These are phyloP conservation scores for Tuctoria greenei DNA, from an alignment of 176 grass and related monocot species.

Conservation along the genomic window DNA sequence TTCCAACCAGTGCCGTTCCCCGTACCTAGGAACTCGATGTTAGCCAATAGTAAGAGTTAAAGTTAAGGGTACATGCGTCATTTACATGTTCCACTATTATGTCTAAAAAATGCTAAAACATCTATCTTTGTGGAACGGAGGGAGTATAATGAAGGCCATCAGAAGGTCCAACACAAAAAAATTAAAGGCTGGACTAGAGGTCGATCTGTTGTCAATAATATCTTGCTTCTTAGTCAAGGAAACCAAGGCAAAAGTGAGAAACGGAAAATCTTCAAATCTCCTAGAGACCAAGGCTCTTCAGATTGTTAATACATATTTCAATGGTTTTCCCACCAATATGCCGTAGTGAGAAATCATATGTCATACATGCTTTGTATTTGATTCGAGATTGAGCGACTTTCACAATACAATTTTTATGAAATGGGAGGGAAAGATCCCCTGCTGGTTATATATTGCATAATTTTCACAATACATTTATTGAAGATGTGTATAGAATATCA, in stretches of 20 bases:
- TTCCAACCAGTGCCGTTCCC: too few relatives aligned
- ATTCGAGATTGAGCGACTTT: background rate
- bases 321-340: background rate
- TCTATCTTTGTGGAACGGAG: too few relatives aligned
- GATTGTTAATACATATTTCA: background rate
- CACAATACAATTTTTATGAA: background rate
- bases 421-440: too few relatives aligned
- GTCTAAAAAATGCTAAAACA: too few relatives aligned
- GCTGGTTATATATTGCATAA: too few relatives aligned
- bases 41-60: too few relatives aligned
- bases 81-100: too few relatives aligned
- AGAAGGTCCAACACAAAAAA: background rate
- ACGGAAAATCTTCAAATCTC: slow-evolving; percentile 1
- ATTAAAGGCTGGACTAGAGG: background rate
- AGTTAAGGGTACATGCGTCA: too few relatives aligned
- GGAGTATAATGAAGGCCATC: slow-evolving; percentile 15
- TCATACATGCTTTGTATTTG: background rate
- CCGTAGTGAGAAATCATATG: background rate
- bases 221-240: background rate
- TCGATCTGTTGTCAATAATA: slow-evolving; percentile 4
- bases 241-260: background rate
- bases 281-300: background rate
- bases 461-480: background rate
- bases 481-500: slow-evolving; percentile 8
- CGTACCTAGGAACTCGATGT: too few relatives aligned